Conservation (phyloP, 345 rosid species). For the Eucalyptus tenuipes region DNA sequence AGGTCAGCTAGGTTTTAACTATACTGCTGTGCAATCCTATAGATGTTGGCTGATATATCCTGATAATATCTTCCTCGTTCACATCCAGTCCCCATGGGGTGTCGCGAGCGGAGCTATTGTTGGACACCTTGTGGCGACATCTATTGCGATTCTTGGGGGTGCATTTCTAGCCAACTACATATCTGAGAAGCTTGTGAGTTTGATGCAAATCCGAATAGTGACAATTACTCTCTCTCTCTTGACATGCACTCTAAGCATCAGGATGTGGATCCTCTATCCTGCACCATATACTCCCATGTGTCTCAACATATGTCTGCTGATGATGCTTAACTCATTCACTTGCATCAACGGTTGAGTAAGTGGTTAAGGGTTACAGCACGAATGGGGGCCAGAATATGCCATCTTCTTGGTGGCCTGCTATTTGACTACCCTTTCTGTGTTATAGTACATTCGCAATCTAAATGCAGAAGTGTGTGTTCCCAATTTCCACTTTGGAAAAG, state of each 20-base stretch:
- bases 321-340: neutral
- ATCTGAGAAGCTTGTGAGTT: conserved; percentile 80
- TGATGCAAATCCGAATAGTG: neutral
- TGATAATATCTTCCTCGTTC: neutral
- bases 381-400: neutral
- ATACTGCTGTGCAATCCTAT: neutral
- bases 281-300: neutral
- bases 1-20: conserved; percentile 26
- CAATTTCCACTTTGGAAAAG: neutral
- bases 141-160: conserved; percentile 79
- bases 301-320: neutral
- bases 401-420: neutral
- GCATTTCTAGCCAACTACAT: conserved; percentile 89
- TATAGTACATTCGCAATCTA: neutral
- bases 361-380: neutral
- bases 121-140: conserved; percentile 85
- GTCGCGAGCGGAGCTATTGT: conserved; percentile 94
- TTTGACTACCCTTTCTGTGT: neutral
- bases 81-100: conserved; percentile 81
- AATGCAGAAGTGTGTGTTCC: neutral
- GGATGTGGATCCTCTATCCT: neutral
- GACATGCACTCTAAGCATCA: neutral
- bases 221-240: neutral
- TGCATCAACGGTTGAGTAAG: neutral
- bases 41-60: neutral